These are phyloP conservation scores for Thermothielavioides terrestris DNA, from an alignment of 495 filamentous ascomycete genomes.

Conservation along the genomic window DNA sequence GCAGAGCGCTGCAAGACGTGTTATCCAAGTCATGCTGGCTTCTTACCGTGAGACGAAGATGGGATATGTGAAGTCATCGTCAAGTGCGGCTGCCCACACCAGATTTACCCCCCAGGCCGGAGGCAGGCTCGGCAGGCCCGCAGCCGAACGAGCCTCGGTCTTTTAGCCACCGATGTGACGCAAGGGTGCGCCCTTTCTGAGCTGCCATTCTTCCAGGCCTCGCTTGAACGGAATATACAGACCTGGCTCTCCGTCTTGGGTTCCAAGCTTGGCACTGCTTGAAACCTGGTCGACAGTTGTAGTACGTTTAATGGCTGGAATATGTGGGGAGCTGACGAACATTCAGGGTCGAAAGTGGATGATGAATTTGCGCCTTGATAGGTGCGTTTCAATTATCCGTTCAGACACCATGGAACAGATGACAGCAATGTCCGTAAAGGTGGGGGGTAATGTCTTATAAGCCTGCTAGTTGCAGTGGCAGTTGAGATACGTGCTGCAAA, in stretches of 20 bases:
- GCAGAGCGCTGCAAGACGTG: neutral
- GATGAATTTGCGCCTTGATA: no score
- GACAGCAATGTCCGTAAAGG: no score
- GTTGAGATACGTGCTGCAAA: no score
- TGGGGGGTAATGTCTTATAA: no score
- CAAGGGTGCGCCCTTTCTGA: neutral
- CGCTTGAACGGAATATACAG: no score
- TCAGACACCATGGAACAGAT: no score
- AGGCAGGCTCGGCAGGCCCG: no score
- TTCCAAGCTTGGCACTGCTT: neutral
- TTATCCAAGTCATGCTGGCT: neutral
- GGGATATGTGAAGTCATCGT: neutral
- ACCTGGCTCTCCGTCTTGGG: neutral
- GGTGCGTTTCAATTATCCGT: no score
- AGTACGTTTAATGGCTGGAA: no score
- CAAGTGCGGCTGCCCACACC: neutral
- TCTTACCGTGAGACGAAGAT: neutral
- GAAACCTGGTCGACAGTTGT: neutral
- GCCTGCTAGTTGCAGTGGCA: no score
- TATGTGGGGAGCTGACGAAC: no score
- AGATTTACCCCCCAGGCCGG: neutral
- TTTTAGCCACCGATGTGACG: conserved; percentile 4
- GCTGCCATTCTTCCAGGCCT: neutral
- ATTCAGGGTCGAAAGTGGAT: no score
- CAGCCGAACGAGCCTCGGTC: neutral